Base-by-base conservation (phyloP, 495 filamentous ascomycete genomes). In the Penicillium pulvis region DNA sequence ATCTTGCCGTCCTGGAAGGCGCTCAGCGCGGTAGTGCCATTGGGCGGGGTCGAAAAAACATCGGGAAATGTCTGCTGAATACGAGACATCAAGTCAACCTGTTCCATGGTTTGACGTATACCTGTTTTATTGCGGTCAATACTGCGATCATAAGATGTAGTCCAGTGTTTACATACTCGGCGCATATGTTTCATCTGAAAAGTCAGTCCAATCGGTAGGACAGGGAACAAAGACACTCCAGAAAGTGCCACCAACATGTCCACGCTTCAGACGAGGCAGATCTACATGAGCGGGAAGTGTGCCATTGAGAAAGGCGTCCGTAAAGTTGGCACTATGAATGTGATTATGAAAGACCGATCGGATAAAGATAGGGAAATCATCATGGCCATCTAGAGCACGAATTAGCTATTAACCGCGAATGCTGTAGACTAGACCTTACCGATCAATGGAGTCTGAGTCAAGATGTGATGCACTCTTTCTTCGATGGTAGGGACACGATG, bases 151-250 rank as follows among this genome's bases (percentile, higher is more conserved):
- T 54, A 17, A 33, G 12, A 17, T 20, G 39, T 2, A 14, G 14
- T 33, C 0, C 2, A 23, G 20, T 51, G n/a, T 54, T 50, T 12
- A 35, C 76, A 53, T 72, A 83, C 80, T 78, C 45, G 73, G 65
- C 26, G 72, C 78, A 62, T 96, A 96, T 60, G 85, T 89, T 46
- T 79, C 80, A 64, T 91, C 83, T 0, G 87, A 88, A 60, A 89
- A 92, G 70, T 96, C 85, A 0, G 72, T 76, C 43, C 83, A 80
- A 57, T 92, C 81, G n/a, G 67, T 66, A 0, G 93, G 91, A 69
- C 93, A 98, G 0, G 81, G 82, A 23, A 90, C 83, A 65, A 80
- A 98, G 17, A 92, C 91, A 71, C 89, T 93, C 94, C 94, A 98
- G 70, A 98, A 97, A 8, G 90, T 86, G 26, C 93, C 81, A 26